Evolutionary conservation across 306 rosid species (phyloP).

Genomic region (Rubus parviflorus): DNA sequence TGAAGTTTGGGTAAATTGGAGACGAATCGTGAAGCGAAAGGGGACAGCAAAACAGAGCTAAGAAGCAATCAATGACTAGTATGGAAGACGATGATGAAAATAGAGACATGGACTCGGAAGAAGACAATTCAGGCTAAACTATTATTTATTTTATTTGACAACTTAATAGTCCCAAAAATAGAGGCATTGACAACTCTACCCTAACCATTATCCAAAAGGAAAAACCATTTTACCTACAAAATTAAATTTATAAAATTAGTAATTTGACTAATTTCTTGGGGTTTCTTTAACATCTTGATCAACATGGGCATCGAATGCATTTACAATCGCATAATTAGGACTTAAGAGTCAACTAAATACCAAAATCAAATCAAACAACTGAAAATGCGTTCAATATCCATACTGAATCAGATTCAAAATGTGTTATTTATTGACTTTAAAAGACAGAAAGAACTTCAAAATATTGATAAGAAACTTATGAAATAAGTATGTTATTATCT

Average conservation of each 20-base stretch:
- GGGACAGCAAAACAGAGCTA: background rate
- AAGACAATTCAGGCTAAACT: background rate
- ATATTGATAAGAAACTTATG: too few relatives aligned
- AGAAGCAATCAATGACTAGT: constrained; percentile 1
- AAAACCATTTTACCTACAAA: background rate
- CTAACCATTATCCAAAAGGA: background rate
- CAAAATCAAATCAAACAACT: too few relatives aligned
- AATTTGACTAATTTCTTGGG: background rate
- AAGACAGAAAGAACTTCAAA: too few relatives aligned
- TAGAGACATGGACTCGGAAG: background rate
- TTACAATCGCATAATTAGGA: too few relatives aligned
- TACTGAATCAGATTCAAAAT: too few relatives aligned
- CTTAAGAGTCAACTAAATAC: too few relatives aligned
- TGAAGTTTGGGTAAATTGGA: background rate
- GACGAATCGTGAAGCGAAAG: constrained; percentile 6
- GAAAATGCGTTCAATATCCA: too few relatives aligned
- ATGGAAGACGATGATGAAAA: background rate
- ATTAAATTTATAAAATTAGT: background rate
- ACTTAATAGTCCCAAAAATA: background rate
- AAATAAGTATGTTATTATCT: too few relatives aligned
- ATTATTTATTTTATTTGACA: background rate
- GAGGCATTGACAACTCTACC: background rate
- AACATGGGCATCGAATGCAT: too few relatives aligned
- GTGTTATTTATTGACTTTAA: too few relatives aligned
- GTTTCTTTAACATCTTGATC: too few relatives aligned